A percentile compares a stretch with the other conserved stretches of the same genome.
phyloP scores from a whole-genome alignment of 2,329 filamentous ascomycete species.

The Bipolaris gigantea region DNA sequence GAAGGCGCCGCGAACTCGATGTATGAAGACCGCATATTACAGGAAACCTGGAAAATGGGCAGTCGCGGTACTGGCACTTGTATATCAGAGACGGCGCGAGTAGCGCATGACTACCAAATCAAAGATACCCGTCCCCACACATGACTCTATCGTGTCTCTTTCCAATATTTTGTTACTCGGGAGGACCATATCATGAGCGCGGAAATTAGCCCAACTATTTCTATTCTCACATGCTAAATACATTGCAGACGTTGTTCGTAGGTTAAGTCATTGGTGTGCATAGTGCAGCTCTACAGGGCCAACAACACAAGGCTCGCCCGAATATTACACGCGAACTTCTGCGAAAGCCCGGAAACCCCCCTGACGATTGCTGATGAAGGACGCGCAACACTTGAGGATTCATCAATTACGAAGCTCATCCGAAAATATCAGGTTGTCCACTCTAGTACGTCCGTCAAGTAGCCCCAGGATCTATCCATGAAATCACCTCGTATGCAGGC shows the following conservation, averaged over 20 bases:
- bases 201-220: neutral
- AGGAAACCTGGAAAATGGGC: neutral
- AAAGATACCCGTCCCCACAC: conserved; percentile 6
- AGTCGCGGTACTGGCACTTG: neutral
- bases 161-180: neutral
- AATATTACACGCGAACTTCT: neutral
- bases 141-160: neutral
- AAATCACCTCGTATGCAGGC: neutral
- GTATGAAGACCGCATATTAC: neutral
- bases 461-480: neutral
- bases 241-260: neutral
- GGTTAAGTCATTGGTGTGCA: no score
- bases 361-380: neutral
- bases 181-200: neutral
- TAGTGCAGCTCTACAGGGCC: neutral
- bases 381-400: neutral
- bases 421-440: neutral
- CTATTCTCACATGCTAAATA: neutral
- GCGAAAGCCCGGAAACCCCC: no score
- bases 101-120: neutral
- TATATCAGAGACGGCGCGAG: neutral
- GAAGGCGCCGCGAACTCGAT: neutral
- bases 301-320: neutral
- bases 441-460: neutral
- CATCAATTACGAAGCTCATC: neutral